Percentiles rank a stretch among this genome's conserved stretches.
phyloP scores from a whole-genome alignment of 192 early-diverging fungal genomes.

The Linnemannia schmuckeri region DNA sequence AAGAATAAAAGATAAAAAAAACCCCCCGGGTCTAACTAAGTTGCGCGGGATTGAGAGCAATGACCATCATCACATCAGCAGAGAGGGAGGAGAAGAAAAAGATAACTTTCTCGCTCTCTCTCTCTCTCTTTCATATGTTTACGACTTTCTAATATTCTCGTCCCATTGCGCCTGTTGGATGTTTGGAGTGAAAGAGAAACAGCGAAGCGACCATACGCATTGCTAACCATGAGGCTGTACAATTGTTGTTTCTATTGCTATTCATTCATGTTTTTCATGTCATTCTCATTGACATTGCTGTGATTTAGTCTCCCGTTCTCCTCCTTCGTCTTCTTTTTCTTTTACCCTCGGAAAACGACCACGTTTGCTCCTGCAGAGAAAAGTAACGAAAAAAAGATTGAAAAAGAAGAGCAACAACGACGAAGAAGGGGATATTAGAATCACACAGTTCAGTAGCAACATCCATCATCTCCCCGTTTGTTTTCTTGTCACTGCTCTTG shows the following conservation, averaged over 20 bases:
- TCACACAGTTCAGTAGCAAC: background rate
- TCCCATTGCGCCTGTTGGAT: background rate
- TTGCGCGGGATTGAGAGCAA: conserved; percentile 11
- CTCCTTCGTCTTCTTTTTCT: background rate
- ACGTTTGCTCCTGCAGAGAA: background rate
- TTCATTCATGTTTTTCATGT: background rate
- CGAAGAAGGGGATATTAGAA: background rate
- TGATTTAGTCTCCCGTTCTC: background rate
- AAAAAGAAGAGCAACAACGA: background rate
- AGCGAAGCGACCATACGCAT: background rate
- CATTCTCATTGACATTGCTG: background rate
- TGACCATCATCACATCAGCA: conserved; percentile 7
- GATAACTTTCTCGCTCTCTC: background rate
- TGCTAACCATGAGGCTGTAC: background rate
- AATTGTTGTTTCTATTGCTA: background rate
- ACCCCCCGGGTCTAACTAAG: conserved; percentile 10
- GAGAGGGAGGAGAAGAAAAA: background rate
- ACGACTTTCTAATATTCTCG: background rate
- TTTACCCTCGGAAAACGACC: background rate
- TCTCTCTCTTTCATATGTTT: background rate
- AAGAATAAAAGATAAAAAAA: background rate
- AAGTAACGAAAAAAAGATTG: background rate
- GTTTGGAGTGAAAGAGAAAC: conserved; percentile 11
- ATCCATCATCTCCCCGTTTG: background rate
- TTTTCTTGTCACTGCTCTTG: background rate